Evolutionary conservation across 495 filamentous ascomycete genomes (phyloP), one percentile per base, ranked within the genome.

Genomic region (Aspergillus bridgeri): DNA sequence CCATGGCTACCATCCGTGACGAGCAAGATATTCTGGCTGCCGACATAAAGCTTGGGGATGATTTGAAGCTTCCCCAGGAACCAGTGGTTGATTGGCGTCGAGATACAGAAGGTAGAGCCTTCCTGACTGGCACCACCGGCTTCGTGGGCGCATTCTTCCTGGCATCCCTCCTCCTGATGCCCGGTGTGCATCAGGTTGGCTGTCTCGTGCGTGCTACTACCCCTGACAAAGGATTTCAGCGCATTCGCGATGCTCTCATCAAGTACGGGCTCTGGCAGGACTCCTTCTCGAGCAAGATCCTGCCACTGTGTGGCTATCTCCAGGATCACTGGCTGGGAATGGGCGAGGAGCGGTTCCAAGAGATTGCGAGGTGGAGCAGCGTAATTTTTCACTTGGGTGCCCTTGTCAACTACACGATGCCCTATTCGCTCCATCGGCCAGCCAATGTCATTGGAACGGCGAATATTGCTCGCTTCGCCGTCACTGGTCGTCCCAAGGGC

Each of bases 361-460:
- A 48, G 51, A 47, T 60, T 5, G 27, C 22, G 0, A 19, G 57
- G 3, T 56, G 57, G 55, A 24, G 57, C 9, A 54, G 52, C 20
- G 53, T 55, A 6, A 47, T 66, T 20, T 63, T 66, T 22, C 64
- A 66, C 19, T 1, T 55, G 0, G 66, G 42, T 1, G 64, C 66
- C 0, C 21, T 49, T 2, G 64, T 69, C 52, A 66, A 69, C 48
- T 66, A 15, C 8, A 57, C 51, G 21, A 51, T 57, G 3, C 54
- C 61, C 1, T 69, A 69, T 53, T 20, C 22, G 9, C 47, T 38
- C 20, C 64, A 63, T 48, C 48, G 18, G 13, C 42, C n/a, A 17
- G 5, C 55, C 9, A 69, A 69, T 19, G 51, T 67, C 3, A 6
- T 61, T 0, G 66, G 67, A 11, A 65, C 60, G 2, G n/a, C 18